Percentiles rank a stretch among this genome's conserved stretches.
These are phyloP conservation scores for Agaricus sinodeliciosus DNA, from an alignment of 768 basidiomycete genomes.

Conservation along the genomic window DNA sequence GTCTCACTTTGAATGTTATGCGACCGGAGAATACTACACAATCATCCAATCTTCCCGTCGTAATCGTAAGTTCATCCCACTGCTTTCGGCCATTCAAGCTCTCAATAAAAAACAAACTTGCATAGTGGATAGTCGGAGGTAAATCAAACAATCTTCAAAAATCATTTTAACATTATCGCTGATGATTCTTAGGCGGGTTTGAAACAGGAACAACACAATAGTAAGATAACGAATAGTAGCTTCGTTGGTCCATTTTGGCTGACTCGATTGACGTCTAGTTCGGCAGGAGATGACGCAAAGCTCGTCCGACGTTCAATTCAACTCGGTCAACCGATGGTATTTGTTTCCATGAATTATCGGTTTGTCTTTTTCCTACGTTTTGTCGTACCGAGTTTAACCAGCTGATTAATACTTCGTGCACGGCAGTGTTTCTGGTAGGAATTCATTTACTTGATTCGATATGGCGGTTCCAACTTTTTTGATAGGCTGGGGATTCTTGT, in stretches of 20 bases:
- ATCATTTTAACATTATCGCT: not conserved
- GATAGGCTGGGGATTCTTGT: conserved; percentile 24
- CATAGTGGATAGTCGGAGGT: conserved; percentile 42
- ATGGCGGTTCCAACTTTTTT: not conserved
- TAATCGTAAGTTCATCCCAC: conserved; percentile 31
- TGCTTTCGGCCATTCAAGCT: not conserved
- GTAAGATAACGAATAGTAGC: conserved; percentile 6
- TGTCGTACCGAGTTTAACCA: not conserved
- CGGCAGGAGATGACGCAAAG: conserved; percentile 26
- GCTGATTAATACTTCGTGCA: not conserved
- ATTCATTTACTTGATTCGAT: not conserved
- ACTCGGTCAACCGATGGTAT: conserved; percentile 39
- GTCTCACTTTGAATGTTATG: conserved; percentile 42
- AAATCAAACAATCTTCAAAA: not conserved
- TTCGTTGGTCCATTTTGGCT: not conserved
- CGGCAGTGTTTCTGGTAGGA: conserved; percentile 21
- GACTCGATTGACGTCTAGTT: conserved; percentile 18
- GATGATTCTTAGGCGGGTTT: conserved; percentile 17
- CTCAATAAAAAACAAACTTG: not conserved
- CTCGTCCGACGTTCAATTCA: conserved; percentile 39
- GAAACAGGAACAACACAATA: conserved; percentile 19
- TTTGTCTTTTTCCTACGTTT: conserved; percentile 8
- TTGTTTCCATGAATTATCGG: conserved; percentile 50
- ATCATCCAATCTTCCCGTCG: conserved; percentile 37
- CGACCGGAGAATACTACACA: conserved; percentile 29